These are phyloP conservation scores for Eucalyptus erythrocorys DNA, from an alignment of 345 rosid genomes.

Conservation along the genomic window DNA sequence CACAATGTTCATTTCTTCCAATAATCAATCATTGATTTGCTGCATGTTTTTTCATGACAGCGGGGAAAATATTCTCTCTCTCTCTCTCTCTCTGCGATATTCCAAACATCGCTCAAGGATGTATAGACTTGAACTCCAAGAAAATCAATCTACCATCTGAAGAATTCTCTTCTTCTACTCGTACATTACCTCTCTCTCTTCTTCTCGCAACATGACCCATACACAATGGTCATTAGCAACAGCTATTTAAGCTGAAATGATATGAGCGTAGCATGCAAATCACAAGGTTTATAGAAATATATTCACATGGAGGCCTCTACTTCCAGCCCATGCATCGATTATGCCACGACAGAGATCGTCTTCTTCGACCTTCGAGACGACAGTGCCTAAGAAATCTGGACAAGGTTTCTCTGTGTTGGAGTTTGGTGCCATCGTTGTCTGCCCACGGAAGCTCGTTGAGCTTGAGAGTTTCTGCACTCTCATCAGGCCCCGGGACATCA, in stretches of 20 bases:
- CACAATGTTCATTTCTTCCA: background rate
- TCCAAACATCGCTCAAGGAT: background rate
- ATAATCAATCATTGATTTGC: background rate
- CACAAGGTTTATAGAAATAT: background rate
- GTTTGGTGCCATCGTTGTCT: constrained; percentile 78
- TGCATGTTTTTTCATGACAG: background rate
- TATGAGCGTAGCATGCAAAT: background rate
- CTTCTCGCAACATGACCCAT: background rate
- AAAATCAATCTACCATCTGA: constrained; percentile 28
- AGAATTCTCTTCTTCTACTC: constrained; percentile 11
- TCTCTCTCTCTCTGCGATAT: background rate
- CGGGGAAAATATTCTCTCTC: background rate
- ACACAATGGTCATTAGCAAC: background rate
- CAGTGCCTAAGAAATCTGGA: constrained; percentile 48
- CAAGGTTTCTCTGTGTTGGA: constrained; percentile 62
- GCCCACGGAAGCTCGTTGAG: constrained; percentile 59
- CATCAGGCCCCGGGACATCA: constrained; percentile 55
- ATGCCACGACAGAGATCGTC: constrained; percentile 25
- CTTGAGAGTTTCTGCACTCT: constrained; percentile 60
- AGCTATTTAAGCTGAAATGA: background rate
- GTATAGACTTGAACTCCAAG: constrained; percentile 27
- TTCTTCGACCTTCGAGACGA: constrained; percentile 91
- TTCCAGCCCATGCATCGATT: background rate
- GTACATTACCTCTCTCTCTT: background rate
- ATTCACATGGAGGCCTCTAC: constrained; percentile 13